These are phyloP conservation scores for Beauveria sp. DNA, from an alignment of 2,329 filamentous ascomycete species.

Conservation along the genomic window DNA sequence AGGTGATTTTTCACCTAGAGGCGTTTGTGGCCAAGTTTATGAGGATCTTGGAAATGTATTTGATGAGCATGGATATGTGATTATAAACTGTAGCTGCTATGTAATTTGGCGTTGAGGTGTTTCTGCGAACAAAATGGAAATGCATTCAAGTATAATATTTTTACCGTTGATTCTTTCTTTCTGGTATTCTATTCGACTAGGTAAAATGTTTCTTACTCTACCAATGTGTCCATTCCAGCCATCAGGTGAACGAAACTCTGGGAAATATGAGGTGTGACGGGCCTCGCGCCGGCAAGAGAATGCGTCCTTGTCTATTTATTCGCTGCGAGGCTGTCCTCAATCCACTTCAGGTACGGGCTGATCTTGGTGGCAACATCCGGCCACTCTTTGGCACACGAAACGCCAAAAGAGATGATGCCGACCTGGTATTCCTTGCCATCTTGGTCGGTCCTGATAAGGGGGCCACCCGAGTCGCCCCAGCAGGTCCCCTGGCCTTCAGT, in stretches of 20 bases:
- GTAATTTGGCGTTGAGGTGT: conserved; percentile 6
- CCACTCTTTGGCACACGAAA: neutral
- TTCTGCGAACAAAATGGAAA: neutral
- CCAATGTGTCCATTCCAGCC: neutral
- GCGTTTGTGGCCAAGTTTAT: conserved; percentile 99
- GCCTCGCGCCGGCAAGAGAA: neutral
- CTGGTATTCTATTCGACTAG: too few relatives aligned
- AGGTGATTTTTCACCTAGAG: conserved; percentile 96
- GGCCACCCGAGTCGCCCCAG: conserved; percentile 4
- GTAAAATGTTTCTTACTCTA: too few relatives aligned
- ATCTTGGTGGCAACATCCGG: conserved; percentile 5
- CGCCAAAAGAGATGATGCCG: neutral
- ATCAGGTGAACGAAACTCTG: neutral
- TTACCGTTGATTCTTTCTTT: too few relatives aligned
- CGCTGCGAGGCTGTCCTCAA: neutral
- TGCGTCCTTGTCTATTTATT: neutral
- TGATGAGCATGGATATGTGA: conserved; percentile 76
- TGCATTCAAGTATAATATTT: neutral
- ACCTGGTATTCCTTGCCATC: neutral
- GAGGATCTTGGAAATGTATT: conserved; percentile 85
- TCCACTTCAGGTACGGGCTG: neutral
- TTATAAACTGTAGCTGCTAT: neutral
- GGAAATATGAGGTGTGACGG: neutral
- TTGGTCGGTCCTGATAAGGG: neutral
- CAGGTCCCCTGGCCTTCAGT: neutral